phyloP scores from a whole-genome alignment of 169 alveolate genomes.

The Cryptosporidium sp. region DNA sequence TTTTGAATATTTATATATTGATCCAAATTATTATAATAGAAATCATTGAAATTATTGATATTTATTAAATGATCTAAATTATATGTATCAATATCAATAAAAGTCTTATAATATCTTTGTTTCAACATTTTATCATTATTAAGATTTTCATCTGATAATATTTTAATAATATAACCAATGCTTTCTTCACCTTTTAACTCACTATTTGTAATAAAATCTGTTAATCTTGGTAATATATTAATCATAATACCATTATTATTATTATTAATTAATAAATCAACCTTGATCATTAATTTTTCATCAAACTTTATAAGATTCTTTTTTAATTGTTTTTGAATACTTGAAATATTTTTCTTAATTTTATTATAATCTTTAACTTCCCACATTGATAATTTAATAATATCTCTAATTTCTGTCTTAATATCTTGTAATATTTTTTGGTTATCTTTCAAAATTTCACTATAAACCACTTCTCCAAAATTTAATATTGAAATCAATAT shows the following conservation, averaged over 20 bases:
- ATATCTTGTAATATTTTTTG: neutral
- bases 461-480: neutral
- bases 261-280: neutral
- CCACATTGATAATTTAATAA: slow-evolving; percentile 57
- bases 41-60: slow-evolving; percentile 16
- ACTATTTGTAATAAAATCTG: neutral
- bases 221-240: slow-evolving; percentile 19
- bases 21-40: slow-evolving; percentile 17
- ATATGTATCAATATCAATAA: slow-evolving; percentile 37
- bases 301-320: slow-evolving; percentile 19
- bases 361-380: slow-evolving; percentile 31
- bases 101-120: slow-evolving; percentile 46
- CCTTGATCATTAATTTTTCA: neutral
- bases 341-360: slow-evolving; percentile 7
- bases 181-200: neutral
- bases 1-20: slow-evolving; percentile 1
- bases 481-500: neutral
- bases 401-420: slow-evolving; percentile 19
- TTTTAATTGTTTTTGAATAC: slow-evolving; percentile 37
- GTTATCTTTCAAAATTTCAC: neutral
- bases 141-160: slow-evolving; percentile 5
- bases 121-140: slow-evolving; percentile 34
- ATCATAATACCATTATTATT: neutral
- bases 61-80: neutral
- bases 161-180: slow-evolving; percentile 35